A percentile compares a stretch with the other conserved stretches of the same genome.
Conservation (phyloP, 83 land plant species). For the Thuja plicata region DNA sequence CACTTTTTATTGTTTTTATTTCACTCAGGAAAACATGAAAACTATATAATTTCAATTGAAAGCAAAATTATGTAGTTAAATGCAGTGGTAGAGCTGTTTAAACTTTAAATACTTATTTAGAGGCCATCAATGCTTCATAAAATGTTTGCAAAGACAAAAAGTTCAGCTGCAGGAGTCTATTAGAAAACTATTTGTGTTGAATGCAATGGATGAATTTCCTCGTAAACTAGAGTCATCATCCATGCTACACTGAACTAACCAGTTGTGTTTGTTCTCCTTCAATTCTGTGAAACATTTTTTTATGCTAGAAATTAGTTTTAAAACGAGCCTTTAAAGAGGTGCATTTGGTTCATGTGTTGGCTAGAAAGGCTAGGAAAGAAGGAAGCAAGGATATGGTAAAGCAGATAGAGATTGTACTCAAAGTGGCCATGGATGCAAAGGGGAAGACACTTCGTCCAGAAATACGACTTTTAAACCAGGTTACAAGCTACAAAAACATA, state of each 20-base stretch:
- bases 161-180: background rate
- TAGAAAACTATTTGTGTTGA: background rate
- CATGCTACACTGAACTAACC: background rate
- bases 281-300: background rate
- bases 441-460: conserved; percentile 43
- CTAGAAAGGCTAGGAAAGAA: conserved; percentile 55
- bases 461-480: conserved; percentile 45
- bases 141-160: background rate
- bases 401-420: conserved; percentile 26
- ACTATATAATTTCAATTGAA: background rate
- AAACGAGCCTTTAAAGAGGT: background rate
- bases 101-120: no score
- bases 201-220: background rate
- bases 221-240: background rate
- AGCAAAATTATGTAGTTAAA: background rate
- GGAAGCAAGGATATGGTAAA: conserved; percentile 41
- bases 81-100: background rate
- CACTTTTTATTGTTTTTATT: background rate
- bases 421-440: conserved; percentile 39
- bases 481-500: background rate
- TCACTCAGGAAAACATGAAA: background rate
- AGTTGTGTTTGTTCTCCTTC: background rate
- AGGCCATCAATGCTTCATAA: background rate
- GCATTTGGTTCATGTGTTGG: conserved; percentile 8
- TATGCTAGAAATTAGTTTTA: background rate